A percentile compares a stretch with the other conserved stretches of the same genome.
Conservation (phyloP, 805 yeast genomes). For the Ogataea parapolymorpha region DNA sequence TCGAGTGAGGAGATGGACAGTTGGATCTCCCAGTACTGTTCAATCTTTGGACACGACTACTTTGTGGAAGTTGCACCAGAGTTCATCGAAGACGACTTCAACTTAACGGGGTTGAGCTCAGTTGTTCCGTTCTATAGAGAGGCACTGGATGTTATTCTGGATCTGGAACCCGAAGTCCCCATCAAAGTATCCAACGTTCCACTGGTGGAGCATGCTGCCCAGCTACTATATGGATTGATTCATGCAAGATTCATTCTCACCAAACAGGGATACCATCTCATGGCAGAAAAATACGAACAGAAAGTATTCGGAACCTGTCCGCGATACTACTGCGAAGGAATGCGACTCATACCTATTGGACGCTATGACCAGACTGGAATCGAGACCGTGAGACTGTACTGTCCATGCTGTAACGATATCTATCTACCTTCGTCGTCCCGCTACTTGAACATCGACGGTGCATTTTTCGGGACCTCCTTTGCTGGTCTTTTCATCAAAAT, state of each 20-base stretch:
- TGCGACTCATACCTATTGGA: slow-evolving; percentile 89
- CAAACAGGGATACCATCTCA: slow-evolving; percentile 81
- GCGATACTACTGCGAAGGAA: slow-evolving; percentile 82
- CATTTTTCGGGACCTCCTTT: slow-evolving; percentile 94
- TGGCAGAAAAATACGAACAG: slow-evolving; percentile 91
- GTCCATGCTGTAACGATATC: slow-evolving; percentile 92
- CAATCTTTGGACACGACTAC: slow-evolving; percentile 79
- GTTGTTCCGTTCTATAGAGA: slow-evolving; percentile 89
- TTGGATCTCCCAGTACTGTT: slow-evolving; percentile 81
- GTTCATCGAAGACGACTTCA: slow-evolving; percentile 95
- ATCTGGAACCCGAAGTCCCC: slow-evolving; percentile 65
- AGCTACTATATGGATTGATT: slow-evolving; percentile 85
- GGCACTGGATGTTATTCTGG: slow-evolving; percentile 86
- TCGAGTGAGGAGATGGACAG: slow-evolving; percentile 56
- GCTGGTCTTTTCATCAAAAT: slow-evolving; percentile 89
- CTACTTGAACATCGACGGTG: slow-evolving; percentile 89
- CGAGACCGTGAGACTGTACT: slow-evolving; percentile 87
- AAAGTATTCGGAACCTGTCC: slow-evolving; percentile 92
- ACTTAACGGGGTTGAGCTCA: slow-evolving; percentile 81
- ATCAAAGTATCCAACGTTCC: slow-evolving; percentile 66
- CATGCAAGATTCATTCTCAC: slow-evolving; percentile 90
- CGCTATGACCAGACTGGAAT: slow-evolving; percentile 86
- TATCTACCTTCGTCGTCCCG: slow-evolving; percentile 86
- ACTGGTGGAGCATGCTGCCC: slow-evolving; percentile 84
- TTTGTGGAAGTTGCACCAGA: slow-evolving; percentile 90